Base-by-base conservation (phyloP, 2,329 filamentous ascomycete species). In the Aspergillus ustus region DNA sequence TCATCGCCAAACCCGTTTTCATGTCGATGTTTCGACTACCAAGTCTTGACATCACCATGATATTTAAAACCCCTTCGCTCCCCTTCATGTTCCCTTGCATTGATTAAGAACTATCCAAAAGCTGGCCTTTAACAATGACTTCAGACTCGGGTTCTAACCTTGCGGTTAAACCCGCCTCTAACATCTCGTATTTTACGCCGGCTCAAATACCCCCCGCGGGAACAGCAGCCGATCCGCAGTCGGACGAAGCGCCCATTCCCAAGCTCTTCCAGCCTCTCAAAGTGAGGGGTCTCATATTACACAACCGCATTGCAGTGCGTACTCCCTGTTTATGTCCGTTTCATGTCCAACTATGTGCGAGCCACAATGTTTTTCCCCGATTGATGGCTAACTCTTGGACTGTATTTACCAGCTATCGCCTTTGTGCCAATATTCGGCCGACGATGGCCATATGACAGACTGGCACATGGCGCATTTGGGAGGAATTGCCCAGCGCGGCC, bases 381-480 rank as follows among this genome's bases (percentile, higher is more conserved):
- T 19, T 8, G 7, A 31, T 57, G 15, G 17, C 49, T 40, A 37
- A 49, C 29, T 20, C 6, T 34, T 17, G 25, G 11, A 85, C 93
- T 34, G 89, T 88, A 54, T 11, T 25, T 34, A 7, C 44, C 7
- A 67, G 57, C 50, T 57, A 20, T 50, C 85, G 2, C 87, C 88
- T 0, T 77, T 90, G 3, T 91, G 88, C 48, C 58, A 60, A 73
- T 90, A 91, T 76, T 87, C 84, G 4, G 85, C 87, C 15, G 72
- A 87, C 50, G 84, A 90, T 72, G 88, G 93, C 37, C 89, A 94
- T 76, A 81, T 89, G 64, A 93, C 90, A 1, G 84, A 91, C 73
- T 97, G 88, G 85, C 92, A 96, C 75, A 80, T 94, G 52, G 87
- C 92, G 17, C 92, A 96, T 72, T 82, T 94, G 20, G 91, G 92